Evolutionary conservation across 2,329 filamentous ascomycete species (phyloP).

Genomic region (Dothistroma septosporum): DNA sequence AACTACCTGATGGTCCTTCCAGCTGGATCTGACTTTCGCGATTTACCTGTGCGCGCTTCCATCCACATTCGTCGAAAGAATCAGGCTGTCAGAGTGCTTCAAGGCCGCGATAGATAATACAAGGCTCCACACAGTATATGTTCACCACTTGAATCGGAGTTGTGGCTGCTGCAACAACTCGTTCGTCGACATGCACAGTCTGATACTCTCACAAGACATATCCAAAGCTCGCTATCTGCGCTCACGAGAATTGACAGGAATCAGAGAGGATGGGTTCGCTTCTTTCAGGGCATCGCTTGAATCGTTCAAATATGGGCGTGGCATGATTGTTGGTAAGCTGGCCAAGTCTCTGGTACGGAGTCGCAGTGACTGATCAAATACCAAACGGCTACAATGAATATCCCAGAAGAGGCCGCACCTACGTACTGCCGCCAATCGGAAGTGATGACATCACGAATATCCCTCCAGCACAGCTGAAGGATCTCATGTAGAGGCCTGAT

Average conservation of each 20-base stretch:
- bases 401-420: conserved; percentile 9
- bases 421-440: conserved; percentile 23
- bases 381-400: background rate
- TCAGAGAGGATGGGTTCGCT: background rate
- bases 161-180: background rate
- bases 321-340: background rate
- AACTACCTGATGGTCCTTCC: no score
- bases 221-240: background rate
- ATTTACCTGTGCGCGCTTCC: background rate
- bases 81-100: background rate
- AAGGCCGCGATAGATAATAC: background rate
- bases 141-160: background rate
- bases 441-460: conserved; percentile 17
- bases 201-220: background rate
- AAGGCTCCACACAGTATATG: background rate
- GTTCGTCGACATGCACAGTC: background rate
- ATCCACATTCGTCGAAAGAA: background rate
- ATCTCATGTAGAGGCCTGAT: conserved; percentile 18
- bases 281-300: background rate
- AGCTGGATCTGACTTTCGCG: no score
- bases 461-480: conserved; percentile 16
- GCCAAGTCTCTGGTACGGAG: background rate
- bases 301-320: background rate
- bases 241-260: background rate
- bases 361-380: background rate